Evolutionary conservation across 768 basidiomycete genomes (phyloP), one percentile per base, ranked within the genome.

Genomic region (Daedaleopsis nitida): DNA sequence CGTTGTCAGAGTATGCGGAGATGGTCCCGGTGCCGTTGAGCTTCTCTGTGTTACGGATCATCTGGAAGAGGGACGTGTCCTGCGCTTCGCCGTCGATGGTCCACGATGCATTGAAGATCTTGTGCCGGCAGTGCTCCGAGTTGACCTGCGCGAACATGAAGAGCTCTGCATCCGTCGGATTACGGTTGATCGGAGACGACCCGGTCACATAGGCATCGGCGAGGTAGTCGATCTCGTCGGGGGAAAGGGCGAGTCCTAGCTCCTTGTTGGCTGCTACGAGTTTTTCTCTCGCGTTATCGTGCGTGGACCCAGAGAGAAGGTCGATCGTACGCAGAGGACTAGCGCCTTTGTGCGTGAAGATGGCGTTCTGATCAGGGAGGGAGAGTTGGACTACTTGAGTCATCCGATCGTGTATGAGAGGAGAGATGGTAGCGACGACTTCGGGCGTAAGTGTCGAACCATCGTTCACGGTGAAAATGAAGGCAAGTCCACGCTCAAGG

Each of bases 101-200:
- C 97, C 97, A 99, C 16, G 91, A 83, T 0, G 97, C 96, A 72
- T 99, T 99, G 81, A 98, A 99, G 67, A 98, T 98, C 77, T 99
- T 99, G 82, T 99, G 97, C 37, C 97, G 84, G 74, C 97, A 99
- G 71, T 98, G 97, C 74, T 99, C 97, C n/a, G 96, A 98, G 77
- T 99, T 99, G 73, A 99, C 96, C 72, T 99, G 97, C 3, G 97
- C 96, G 74, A 98, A 99, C 97, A 98, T 99, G 84, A 99, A 99
- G 9, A 99, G 81, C 73, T 99, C 97, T 3, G 96, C 96, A 71
- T 98, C 97, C 42, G 92, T 97, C 9, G 96, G 97, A 71, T 94
- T 89, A 38, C 96, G 86, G 51, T 81, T 80, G 73, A 91, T 85
- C 1, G 90, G 81, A 13, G 80, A 71, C 6, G 78, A 59, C 6